phyloP scores from a whole-genome alignment of 768 basidiomycete species.

The Suillus ampliporus region DNA sequence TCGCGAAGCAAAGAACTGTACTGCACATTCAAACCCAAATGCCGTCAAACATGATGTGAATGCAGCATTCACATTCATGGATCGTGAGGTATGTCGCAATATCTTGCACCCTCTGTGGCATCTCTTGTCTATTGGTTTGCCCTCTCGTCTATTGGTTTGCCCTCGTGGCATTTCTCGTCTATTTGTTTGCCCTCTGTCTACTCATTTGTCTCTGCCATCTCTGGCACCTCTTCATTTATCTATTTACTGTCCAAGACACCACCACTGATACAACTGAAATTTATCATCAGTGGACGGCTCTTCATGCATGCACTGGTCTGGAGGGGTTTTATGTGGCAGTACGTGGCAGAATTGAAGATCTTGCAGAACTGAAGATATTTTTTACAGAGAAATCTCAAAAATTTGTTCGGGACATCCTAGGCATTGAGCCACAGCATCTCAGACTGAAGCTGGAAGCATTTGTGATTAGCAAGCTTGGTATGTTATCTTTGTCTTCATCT shows the following conservation, averaged over 20 bases:
- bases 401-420: slow-evolving; percentile 6
- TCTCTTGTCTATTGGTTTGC: too few species aligned
- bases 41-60: slow-evolving; percentile 1
- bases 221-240: too few species aligned
- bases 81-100: slow-evolving; percentile 8
- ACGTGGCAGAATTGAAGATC: slow-evolving; percentile 6
- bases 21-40: slow-evolving; percentile 9
- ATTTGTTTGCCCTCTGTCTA: too few species aligned
- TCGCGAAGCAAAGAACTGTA: background rate
- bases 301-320: slow-evolving; percentile 7
- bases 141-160: too few species aligned
- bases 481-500: background rate
- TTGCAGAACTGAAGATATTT: slow-evolving; percentile 10
- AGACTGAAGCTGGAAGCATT: slow-evolving; percentile 10
- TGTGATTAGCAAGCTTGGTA: slow-evolving; percentile 9
- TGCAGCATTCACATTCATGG: slow-evolving; percentile 11
- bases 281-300: slow-evolving; percentile 10
- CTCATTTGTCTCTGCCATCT: too few species aligned
- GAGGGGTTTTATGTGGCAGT: slow-evolving; percentile 16
- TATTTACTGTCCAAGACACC: too few species aligned
- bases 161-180: too few species aligned
- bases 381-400: slow-evolving; percentile 15
- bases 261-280: background rate
- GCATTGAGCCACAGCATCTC: slow-evolving; percentile 8
- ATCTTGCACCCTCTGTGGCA: too few species aligned